Evolutionary conservation across 1,284 basidiomycete species (phyloP).

Genomic region (Meira miltonrushii): DNA sequence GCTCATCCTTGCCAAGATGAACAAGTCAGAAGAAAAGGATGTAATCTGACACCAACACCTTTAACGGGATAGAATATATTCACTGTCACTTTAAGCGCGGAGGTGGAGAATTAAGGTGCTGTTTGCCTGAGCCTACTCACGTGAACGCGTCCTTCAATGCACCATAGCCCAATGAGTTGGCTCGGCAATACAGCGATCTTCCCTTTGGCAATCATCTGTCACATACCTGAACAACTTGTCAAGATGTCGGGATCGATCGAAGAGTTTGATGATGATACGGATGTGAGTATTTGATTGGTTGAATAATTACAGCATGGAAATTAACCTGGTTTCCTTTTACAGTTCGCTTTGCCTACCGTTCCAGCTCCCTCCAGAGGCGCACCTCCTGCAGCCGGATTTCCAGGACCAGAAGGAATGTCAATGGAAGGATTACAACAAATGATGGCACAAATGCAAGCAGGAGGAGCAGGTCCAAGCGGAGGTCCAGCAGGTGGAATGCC

Average conservation of each 20-base stretch:
- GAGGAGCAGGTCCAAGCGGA: slow-evolving; percentile 15
- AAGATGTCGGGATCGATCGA: slow-evolving; percentile 28
- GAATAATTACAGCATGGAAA: background rate
- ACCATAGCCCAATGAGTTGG: too few relatives aligned
- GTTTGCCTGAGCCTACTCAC: too few relatives aligned
- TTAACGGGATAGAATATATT: too few relatives aligned
- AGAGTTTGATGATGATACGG: slow-evolving; percentile 51
- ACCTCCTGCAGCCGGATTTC: background rate
- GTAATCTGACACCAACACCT: too few relatives aligned
- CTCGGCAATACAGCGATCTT: background rate
- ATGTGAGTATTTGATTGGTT: slow-evolving; percentile 25
- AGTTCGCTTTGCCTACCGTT: slow-evolving; percentile 41
- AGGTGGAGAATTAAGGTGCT: too few relatives aligned
- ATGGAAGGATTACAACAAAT: slow-evolving; percentile 41
- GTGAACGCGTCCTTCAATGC: too few relatives aligned
- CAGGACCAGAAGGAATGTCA: slow-evolving; percentile 13
- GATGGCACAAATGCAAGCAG: slow-evolving; percentile 36
- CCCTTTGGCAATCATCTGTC: background rate
- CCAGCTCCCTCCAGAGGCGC: slow-evolving; percentile 25
- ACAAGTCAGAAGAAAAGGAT: too few relatives aligned
- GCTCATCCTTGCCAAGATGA: too few relatives aligned
- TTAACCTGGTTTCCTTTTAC: background rate
- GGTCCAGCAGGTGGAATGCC: slow-evolving; percentile 7
- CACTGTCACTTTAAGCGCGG: too few relatives aligned
- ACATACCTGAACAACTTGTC: background rate